Percentiles rank a stretch among this genome's conserved stretches.
These are phyloP conservation scores for Neurospora sp. DNA, from an alignment of 495 filamentous ascomycete genomes.

Conservation along the genomic window DNA sequence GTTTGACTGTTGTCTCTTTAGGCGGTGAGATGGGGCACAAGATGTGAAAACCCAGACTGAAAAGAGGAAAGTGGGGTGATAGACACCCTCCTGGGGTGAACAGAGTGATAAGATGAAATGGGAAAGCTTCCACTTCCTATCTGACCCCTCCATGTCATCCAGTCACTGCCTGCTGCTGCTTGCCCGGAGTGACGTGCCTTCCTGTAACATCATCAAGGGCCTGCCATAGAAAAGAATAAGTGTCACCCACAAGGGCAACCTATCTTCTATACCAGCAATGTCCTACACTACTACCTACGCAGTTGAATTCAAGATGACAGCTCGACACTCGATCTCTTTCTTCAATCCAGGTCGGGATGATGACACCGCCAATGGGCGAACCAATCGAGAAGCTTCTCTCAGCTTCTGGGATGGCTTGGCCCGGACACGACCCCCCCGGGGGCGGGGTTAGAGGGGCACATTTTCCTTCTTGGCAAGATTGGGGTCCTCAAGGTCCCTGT, in stretches of 20 bases:
- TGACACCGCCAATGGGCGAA: background rate
- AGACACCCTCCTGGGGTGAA: background rate
- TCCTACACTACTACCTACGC: background rate
- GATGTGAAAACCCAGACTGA: background rate
- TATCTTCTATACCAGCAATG: background rate
- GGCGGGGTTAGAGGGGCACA: slow-evolving; percentile 16
- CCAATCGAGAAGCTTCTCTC: slow-evolving; percentile 23
- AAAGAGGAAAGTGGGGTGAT: background rate
- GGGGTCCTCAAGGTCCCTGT: background rate
- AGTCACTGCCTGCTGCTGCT: background rate
- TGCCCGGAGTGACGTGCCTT: background rate
- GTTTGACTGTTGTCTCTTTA: background rate
- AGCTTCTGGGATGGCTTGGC: slow-evolving; percentile 19
- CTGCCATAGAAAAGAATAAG: background rate
- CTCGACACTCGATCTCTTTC: background rate
- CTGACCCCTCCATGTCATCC: background rate
- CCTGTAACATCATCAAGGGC: background rate
- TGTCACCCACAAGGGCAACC: background rate
- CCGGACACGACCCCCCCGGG: slow-evolving; percentile 9
- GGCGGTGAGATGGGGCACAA: background rate
- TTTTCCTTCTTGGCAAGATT: background rate
- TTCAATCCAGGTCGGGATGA: background rate
- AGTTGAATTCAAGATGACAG: background rate
- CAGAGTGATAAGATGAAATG: background rate
- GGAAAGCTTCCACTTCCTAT: background rate